Evolutionary conservation across 1,139 yeast species (phyloP).

Genomic region (Protomyces lactucae-debilis): DNA sequence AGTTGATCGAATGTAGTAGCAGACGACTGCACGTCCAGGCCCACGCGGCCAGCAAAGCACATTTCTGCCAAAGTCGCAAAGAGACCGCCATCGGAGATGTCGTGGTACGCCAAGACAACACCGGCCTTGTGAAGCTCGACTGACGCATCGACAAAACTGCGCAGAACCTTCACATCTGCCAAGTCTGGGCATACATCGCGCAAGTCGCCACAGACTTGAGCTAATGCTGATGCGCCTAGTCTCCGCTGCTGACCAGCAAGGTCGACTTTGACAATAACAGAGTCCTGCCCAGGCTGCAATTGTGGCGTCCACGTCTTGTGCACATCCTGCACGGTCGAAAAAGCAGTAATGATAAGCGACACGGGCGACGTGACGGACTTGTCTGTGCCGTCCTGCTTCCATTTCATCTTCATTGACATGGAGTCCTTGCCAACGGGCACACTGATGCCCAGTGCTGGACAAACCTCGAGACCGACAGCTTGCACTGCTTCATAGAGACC

Average conservation of each 20-base stretch:
- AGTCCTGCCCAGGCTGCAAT: conserved; percentile 46
- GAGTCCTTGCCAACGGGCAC: conserved; percentile 99
- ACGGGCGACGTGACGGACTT: conserved; percentile 93
- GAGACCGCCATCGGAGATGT: conserved; percentile 95
- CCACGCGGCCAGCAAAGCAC: conserved; percentile 96
- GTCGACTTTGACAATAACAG: conserved; percentile 74
- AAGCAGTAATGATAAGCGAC: conserved; percentile 87
- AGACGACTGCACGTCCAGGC: conserved; percentile 49
- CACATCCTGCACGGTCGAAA: conserved; percentile 79
- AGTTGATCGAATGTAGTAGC: conserved; percentile 34
- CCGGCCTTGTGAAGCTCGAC: conserved; percentile 65
- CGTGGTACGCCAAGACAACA: conserved; percentile 83
- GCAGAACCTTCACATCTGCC: conserved; percentile 59
- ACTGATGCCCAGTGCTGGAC: conserved; percentile 85
- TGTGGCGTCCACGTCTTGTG: conserved; percentile 95
- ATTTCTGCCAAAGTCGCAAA: conserved; percentile 80
- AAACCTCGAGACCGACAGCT: conserved; percentile 89
- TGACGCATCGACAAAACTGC: conserved; percentile 64
- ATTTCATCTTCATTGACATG: conserved; percentile 98
- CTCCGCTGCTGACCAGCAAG: conserved; percentile 55
- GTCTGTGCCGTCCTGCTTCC: conserved; percentile 53
- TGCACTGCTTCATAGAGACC: conserved; percentile 94
- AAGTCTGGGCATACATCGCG: conserved; percentile 84
- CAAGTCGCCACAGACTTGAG: conserved; percentile 85
- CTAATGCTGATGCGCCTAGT: conserved; percentile 90